Evolutionary conservation across 2,329 filamentous ascomycete species (phyloP).

Genomic region (Orbilia oligospora): DNA sequence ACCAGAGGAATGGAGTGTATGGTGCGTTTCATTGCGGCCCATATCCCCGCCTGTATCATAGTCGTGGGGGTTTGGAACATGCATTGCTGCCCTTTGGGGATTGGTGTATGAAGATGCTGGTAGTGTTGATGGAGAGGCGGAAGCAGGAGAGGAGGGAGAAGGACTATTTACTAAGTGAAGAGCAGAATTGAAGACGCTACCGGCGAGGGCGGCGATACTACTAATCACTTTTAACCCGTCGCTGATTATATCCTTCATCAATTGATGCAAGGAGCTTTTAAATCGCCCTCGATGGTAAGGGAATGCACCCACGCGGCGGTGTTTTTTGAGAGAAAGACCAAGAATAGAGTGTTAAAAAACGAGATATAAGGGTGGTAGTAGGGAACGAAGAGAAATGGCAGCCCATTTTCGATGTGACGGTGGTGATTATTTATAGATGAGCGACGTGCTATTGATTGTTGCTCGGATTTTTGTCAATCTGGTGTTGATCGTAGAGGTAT

Average conservation of each 20-base stretch:
- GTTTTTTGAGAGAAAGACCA: not conserved
- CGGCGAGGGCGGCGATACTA: constrained; percentile 7
- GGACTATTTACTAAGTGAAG: not conserved
- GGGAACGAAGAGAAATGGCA: not conserved
- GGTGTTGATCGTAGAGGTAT: constrained; percentile 31
- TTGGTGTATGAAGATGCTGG: not conserved
- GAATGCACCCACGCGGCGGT: no score
- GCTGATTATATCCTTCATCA: constrained; percentile 35
- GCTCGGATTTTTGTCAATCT: constrained; percentile 9
- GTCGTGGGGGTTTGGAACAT: constrained; percentile 34
- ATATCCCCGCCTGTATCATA: constrained; percentile 16
- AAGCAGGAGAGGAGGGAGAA: not conserved
- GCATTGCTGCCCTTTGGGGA: constrained; percentile 19
- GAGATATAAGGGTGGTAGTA: not conserved
- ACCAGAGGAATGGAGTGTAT: constrained; percentile 16
- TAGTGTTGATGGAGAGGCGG: not conserved
- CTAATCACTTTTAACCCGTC: constrained; percentile 9
- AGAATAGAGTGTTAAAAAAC: constrained; percentile 6
- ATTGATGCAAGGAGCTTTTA: not conserved
- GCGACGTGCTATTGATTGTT: not conserved
- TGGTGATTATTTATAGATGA: constrained; percentile 16
- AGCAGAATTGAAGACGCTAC: not conserved
- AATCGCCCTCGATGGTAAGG: no score
- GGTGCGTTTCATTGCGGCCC: constrained; percentile 27
- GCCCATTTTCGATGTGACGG: not conserved